phyloP scores from a whole-genome alignment of 2,329 filamentous ascomycete species.

The Diaporthe destruens region DNA sequence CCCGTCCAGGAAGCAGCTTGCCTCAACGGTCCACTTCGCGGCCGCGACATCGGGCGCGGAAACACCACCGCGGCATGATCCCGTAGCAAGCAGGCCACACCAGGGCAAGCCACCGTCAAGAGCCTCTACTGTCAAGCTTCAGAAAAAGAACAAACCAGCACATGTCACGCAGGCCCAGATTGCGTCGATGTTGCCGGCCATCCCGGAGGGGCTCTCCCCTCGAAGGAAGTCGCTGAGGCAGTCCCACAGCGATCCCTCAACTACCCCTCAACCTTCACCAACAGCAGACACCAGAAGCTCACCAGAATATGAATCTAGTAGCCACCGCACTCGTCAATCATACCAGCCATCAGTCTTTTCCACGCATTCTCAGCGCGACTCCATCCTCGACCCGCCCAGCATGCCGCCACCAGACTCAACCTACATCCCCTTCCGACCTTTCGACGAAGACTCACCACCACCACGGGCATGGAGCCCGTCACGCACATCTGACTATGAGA shows the following conservation, averaged over 20 bases:
- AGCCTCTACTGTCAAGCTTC: conserved; percentile 63
- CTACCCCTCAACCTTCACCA: conserved; percentile 30
- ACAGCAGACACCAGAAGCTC: conserved; percentile 52
- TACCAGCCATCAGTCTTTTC: conserved; percentile 68
- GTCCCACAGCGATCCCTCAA: conserved; percentile 46
- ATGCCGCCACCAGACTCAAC: conserved; percentile 74
- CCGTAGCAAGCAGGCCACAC: conserved; percentile 35
- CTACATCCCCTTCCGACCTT: conserved; percentile 69
- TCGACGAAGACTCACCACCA: conserved; percentile 65
- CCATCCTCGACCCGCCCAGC: conserved; percentile 68
- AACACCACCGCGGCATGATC: conserved; percentile 33
- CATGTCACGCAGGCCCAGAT: conserved; percentile 51
- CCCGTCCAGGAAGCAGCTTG: conserved; percentile 45
- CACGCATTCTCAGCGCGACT: conserved; percentile 60
- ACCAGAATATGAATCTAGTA: conserved; percentile 59
- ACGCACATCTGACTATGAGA: conserved; percentile 56
- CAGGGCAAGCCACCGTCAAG: conserved; percentile 40
- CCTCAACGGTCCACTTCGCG: conserved; percentile 38
- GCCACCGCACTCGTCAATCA: conserved; percentile 57
- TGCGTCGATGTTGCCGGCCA: conserved; percentile 58
- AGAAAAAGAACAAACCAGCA: conserved; percentile 55
- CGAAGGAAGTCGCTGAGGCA: conserved; percentile 56
- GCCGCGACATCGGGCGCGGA: conserved; percentile 36
- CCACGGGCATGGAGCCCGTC: conserved; percentile 55
- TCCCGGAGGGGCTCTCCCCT: conserved; percentile 64